phyloP scores from a whole-genome alignment of 106 monocot species.

The Dendrobium chrysotoxum region DNA sequence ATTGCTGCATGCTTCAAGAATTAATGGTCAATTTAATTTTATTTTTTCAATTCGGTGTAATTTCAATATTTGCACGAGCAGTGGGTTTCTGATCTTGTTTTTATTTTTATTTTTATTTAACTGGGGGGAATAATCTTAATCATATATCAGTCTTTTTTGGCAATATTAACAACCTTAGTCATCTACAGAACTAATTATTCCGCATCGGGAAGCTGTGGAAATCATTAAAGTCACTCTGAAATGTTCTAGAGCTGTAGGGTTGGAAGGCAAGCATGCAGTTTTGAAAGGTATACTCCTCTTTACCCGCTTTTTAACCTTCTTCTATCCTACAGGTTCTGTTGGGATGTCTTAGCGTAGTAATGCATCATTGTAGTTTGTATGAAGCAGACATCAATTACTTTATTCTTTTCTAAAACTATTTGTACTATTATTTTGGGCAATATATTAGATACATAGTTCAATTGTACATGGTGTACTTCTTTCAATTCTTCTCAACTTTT shows the following conservation, averaged over 20 bases:
- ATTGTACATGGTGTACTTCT: not conserved
- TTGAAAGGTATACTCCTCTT: constrained; percentile 18
- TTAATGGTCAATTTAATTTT: not conserved
- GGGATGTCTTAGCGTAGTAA: not conserved
- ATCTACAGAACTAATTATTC: constrained; percentile 36
- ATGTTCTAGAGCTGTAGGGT: constrained; percentile 14
- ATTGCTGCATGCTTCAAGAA: not conserved
- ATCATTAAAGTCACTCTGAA: constrained; percentile 29
- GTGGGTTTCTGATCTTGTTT: not conserved
- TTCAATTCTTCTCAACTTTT: not conserved
- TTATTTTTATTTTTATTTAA: not conserved
- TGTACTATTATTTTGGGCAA: not conserved
- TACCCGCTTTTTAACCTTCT: not conserved
- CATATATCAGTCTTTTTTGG: not conserved
- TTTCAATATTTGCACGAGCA: not conserved
- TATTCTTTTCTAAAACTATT: not conserved
- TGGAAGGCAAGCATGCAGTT: constrained; percentile 12
- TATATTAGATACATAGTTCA: not conserved
- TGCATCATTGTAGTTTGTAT: not conserved
- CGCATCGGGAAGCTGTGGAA: constrained; percentile 29
- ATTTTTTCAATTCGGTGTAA: not conserved
- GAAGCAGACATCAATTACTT: not conserved
- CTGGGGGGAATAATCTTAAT: not conserved
- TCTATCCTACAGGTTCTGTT: not conserved
- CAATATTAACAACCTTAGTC: not conserved